A percentile compares a stretch with the other conserved stretches of the same genome.
These are phyloP conservation scores for Coemansia sp. DNA, from an alignment of 192 early-diverging fungal species.

Conservation along the genomic window DNA sequence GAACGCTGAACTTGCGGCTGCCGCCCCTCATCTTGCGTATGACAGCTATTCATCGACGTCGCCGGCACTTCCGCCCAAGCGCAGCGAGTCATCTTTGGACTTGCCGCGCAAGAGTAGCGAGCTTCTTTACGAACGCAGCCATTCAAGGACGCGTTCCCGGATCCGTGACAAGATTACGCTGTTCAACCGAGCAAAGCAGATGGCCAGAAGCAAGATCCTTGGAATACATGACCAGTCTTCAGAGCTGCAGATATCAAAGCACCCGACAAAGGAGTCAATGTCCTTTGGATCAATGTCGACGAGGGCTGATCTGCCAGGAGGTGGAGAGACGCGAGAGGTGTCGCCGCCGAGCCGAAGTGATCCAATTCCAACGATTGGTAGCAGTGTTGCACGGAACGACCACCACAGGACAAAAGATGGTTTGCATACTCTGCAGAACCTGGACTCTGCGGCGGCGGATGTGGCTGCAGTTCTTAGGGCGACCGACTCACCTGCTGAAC, in stretches of 20 bases:
- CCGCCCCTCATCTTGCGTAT: background rate
- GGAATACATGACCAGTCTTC: slow-evolving; percentile 15
- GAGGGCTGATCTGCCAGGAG: background rate
- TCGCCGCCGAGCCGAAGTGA: slow-evolving; percentile 7
- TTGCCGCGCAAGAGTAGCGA: slow-evolving; percentile 10
- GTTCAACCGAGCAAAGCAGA: slow-evolving; percentile 37
- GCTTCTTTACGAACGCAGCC: background rate
- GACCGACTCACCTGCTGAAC: background rate
- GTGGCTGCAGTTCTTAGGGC: slow-evolving; percentile 1
- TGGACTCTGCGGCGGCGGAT: slow-evolving; percentile 8
- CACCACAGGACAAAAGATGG: background rate
- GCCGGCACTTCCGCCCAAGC: slow-evolving; percentile 1
- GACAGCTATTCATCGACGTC: background rate
- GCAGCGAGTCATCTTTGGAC: slow-evolving; percentile 6
- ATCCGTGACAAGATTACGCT: slow-evolving; percentile 47
- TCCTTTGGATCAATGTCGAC: background rate
- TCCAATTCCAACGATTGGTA: background rate
- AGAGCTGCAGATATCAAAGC: background rate
- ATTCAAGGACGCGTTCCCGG: slow-evolving; percentile 31
- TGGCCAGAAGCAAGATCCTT: slow-evolving; percentile 35
- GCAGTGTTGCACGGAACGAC: background rate
- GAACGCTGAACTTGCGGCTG: background rate
- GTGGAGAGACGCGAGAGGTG: background rate
- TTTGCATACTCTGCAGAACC: background rate
- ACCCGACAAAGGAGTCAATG: background rate